phyloP scores from a whole-genome alignment of 2,329 filamentous ascomycete species.

The Neopestalotiopsis rosae region DNA sequence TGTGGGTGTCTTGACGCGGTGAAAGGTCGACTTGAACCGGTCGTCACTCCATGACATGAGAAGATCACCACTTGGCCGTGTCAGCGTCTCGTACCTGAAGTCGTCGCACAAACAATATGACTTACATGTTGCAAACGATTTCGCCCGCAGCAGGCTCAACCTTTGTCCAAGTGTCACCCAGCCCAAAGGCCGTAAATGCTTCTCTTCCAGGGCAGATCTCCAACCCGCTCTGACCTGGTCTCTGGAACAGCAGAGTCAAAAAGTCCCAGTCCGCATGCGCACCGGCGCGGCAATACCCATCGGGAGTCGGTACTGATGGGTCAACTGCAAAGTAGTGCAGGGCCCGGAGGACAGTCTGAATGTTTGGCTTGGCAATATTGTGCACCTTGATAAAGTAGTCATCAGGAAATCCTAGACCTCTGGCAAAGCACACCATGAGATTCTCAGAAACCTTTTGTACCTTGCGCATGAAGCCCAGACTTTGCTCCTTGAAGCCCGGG shows the following conservation, averaged over 20 bases:
- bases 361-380: slow-evolving; percentile 51
- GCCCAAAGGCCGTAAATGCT: slow-evolving; percentile 61
- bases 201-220: slow-evolving; percentile 71
- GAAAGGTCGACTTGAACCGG: slow-evolving; percentile 70
- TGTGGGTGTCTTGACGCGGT: slow-evolving; percentile 65
- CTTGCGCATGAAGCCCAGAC: slow-evolving; percentile 58
- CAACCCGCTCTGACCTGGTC: slow-evolving; percentile 62
- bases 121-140: slow-evolving; percentile 66
- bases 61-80: slow-evolving; percentile 56
- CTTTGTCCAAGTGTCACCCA: slow-evolving; percentile 67
- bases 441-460: slow-evolving; percentile 58
- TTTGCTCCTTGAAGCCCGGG: slow-evolving; percentile 51
- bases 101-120: not conserved
- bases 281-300: slow-evolving; percentile 63
- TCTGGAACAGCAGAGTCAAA: slow-evolving; percentile 67
- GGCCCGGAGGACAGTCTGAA: slow-evolving; percentile 60
- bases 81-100: not conserved
- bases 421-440: slow-evolving; percentile 64
- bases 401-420: slow-evolving; percentile 60
- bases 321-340: slow-evolving; percentile 61
- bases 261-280: slow-evolving; percentile 70
- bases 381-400: slow-evolving; percentile 62
- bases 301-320: slow-evolving; percentile 39
- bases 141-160: slow-evolving; percentile 59
- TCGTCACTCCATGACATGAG: slow-evolving; percentile 73